phyloP scores from a whole-genome alignment of 2,329 filamentous ascomycete genomes.

The Helicocarpus griseus region DNA sequence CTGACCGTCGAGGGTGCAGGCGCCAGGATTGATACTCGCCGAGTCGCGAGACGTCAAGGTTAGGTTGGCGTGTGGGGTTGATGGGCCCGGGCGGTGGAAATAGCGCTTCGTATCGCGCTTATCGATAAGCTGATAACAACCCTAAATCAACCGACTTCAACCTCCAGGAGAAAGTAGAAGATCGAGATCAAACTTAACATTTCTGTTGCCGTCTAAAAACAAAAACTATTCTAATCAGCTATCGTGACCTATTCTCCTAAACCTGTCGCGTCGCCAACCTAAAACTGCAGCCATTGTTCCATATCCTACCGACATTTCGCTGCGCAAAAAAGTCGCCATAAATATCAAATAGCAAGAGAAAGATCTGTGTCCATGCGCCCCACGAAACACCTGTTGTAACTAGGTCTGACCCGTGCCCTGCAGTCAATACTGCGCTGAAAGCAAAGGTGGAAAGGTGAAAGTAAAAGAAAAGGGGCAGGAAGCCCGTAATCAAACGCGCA shows the following conservation, averaged over 20 bases:
- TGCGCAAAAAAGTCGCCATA: neutral
- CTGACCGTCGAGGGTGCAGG: neutral
- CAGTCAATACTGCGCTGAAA: neutral
- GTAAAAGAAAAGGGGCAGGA: neutral
- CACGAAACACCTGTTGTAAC: neutral
- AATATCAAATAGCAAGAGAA: neutral
- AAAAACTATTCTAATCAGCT: no score
- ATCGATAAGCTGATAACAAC: neutral
- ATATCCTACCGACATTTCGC: no score
- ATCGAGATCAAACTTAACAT: no score
- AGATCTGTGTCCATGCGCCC: neutral
- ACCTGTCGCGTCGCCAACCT: no score
- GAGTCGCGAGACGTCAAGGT: neutral
- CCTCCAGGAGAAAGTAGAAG: no score
- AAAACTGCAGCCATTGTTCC: no score
- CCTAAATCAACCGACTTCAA: no score
- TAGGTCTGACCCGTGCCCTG: neutral
- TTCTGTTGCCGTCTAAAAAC: no score
- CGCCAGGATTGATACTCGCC: neutral
- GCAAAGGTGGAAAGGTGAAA: neutral
- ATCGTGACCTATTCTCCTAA: no score
- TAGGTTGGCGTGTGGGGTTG: neutral
- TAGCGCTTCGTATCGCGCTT: neutral
- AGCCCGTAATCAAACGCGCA: neutral
- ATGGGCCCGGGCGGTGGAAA: neutral